Percentiles rank a stretch among this genome's conserved stretches.
phyloP scores from a whole-genome alignment of 768 basidiomycete species.

The Gelatoporia subvermispora region DNA sequence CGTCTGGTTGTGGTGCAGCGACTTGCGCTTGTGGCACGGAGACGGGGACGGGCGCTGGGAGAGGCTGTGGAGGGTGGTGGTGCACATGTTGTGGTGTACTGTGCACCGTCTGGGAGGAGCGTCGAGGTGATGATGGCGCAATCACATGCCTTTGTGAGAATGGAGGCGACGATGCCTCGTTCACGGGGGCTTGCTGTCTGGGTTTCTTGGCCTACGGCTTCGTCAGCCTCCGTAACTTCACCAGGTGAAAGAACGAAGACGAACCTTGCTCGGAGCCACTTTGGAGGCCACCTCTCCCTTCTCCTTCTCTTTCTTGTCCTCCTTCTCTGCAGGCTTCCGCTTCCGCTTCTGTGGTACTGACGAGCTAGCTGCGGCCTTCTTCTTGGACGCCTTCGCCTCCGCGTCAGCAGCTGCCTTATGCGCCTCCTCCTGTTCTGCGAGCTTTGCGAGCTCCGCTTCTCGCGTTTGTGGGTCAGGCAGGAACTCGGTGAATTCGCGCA shows the following conservation, averaged over 20 bases:
- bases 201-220: conserved; percentile 17
- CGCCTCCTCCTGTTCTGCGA: conserved; percentile 19
- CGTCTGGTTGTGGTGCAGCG: conserved; percentile 1
- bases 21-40: conserved; percentile 2
- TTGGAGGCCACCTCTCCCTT: conserved; percentile 35
- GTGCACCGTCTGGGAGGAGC: conserved; percentile 10
- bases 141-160: conserved; percentile 22
- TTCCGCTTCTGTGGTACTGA: conserved; percentile 66
- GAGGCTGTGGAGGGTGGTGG: conserved; percentile 7
- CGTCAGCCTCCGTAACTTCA: background rate
- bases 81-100: conserved; percentile 9
- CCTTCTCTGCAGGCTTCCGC: conserved; percentile 49
- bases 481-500: conserved; percentile 70
- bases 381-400: conserved; percentile 38
- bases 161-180: conserved; percentile 22
- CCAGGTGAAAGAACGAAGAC: background rate
- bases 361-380: conserved; percentile 17
- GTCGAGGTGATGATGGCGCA: conserved; percentile 24
- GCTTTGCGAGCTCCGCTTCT: conserved; percentile 17
- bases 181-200: conserved; percentile 18
- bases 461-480: conserved; percentile 43
- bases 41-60: conserved; percentile 9
- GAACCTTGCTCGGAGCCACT: conserved; percentile 21
- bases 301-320: conserved; percentile 49
- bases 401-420: conserved; percentile 12